Percentiles rank a stretch among this genome's conserved stretches.
Evolutionary conservation across 768 basidiomycete genomes (phyloP).

Genomic region (Podaxis sp.): DNA sequence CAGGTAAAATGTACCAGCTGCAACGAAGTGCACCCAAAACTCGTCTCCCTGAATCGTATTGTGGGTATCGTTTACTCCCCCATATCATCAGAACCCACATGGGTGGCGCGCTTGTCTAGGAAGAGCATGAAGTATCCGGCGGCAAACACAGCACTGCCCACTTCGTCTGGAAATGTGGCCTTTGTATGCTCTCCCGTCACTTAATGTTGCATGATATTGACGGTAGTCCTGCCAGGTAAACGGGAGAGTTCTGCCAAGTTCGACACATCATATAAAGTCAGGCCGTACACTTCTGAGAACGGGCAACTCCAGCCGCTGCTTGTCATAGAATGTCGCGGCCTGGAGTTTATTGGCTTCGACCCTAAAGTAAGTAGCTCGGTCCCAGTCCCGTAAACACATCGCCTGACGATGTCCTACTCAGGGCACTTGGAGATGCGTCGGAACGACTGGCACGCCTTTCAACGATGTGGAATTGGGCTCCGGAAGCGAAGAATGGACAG

Average conservation of each 20-base stretch:
- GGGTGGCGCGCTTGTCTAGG: conserved; percentile 32
- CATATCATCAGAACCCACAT: neutral
- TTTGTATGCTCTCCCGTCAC: conserved; percentile 36
- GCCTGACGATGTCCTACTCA: conserved; percentile 21
- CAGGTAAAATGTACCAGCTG: conserved; percentile 80
- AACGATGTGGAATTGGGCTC: conserved; percentile 53
- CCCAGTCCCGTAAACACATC: neutral
- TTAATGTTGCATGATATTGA: neutral
- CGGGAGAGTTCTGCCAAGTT: conserved; percentile 82
- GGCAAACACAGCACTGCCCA: conserved; percentile 67
- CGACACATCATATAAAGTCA: conserved; percentile 42
- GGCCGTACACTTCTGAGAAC: conserved; percentile 58
- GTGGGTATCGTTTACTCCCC: conserved; percentile 31
- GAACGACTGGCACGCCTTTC: conserved; percentile 54
- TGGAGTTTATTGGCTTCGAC: conserved; percentile 79
- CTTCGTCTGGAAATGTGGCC: conserved; percentile 77
- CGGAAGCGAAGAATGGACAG: conserved; percentile 68
- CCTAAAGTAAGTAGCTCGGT: conserved; percentile 46
- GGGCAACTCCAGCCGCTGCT: conserved; percentile 62
- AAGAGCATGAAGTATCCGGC: conserved; percentile 59
- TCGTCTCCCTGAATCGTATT: conserved; percentile 64
- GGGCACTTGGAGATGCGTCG: conserved; percentile 79
- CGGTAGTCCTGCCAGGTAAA: conserved; percentile 39
- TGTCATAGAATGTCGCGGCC: conserved; percentile 78
- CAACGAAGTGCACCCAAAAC: conserved; percentile 69